Base-by-base conservation (phyloP, 2,329 filamentous ascomycete genomes). In the Cytospora leucostoma region DNA sequence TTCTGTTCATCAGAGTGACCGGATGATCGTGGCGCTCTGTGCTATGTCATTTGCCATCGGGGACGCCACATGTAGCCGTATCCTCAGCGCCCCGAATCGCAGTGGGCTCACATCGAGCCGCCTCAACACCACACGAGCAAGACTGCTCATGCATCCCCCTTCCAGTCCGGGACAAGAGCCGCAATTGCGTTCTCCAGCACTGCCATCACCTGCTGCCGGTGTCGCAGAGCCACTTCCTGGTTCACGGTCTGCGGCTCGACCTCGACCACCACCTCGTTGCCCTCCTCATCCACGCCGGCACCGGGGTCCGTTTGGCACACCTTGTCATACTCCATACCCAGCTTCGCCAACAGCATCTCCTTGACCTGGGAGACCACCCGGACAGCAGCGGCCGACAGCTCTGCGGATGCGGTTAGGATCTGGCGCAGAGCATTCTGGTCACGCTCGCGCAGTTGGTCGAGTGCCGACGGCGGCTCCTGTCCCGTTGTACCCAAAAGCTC, bases 161-260 rank as follows among this genome's bases (percentile, higher is more conserved):
- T 54, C 65, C 63, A 65, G 38, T 58, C 53, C 6, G 65, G 63
- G 3, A 51, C 59, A n/a, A 72, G 64, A 1, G 55, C 47, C 5
- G 32, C 50, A 38, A 75, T 64, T 2, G 71, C 79, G 51, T 74
- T 77, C 65, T 77, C 74, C 59, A 86, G 66, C 1, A 85, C 82
- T 27, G 71, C 75, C 59, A 77, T 75, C 67, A 81, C 85, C 66
- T 82, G 76, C 34, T 70, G 69, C 32, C 83, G 74, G 67, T 86
- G 86, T n/a, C 75, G 72, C 19, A 79, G 54, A 15, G 80, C 83
- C 50, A 86, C 70, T 52, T 70, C 68, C 72, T 85, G 82, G 58
- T 82, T 82, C 11, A 65, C 67, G 50, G 79, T 82, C 51, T 60
- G 56, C 4, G 72, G 65, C 40, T 61, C 59, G 7, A 77, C 66